Base-by-base conservation (phyloP, 116 monocot species). In the Posidonia oceanica region DNA sequence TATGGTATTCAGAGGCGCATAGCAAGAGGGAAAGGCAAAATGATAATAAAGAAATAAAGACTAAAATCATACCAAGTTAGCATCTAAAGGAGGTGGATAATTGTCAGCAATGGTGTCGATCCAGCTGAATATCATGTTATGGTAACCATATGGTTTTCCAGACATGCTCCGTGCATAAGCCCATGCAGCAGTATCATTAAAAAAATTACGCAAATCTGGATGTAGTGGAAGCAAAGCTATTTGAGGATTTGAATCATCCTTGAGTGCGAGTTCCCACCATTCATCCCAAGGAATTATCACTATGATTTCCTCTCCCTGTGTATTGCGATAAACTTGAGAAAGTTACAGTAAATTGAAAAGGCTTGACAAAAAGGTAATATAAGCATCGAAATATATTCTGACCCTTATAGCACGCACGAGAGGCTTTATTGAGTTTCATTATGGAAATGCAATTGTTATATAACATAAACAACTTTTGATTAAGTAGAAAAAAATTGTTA, bases 71-170 rank as follows among this genome's bases (percentile, higher is more conserved):
- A 91, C 91, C 91, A 91, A 79, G 74, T 91, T 84, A 52, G 88
- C 72, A 83, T 91, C 88, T 39, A 91, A 76, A 58, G 91, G 91
- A 5, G 88, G 91, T 17, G 88, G 91, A 74, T 80, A 91, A 66
- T 91, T 91, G 3, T 91, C 88, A 41, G 74, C 71, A 51, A 88
- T 60, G 8, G 91, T 91, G 67, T 91, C 91, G 59, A 91, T 91
- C 91, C 88, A 91, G 75, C 91, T 91, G 65, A 91, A 91, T 77
- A 91, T 91, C 91, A 91, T 91, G 69, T 91, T 91, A 71, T 91
- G 91, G 72, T 88, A 91, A 2, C 91, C 88, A 74, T 88, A 88
- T 4, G 91, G 88, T 52, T 85, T 88, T 55, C 91, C 88, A 29
- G 75, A 51, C 91, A 91, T 91, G 75, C 85, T 83, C 64, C 39